Percentiles rank a stretch among this genome's conserved stretches.
Conservation (phyloP, 805 yeast species). For the Candida tammaniensis region DNA sequence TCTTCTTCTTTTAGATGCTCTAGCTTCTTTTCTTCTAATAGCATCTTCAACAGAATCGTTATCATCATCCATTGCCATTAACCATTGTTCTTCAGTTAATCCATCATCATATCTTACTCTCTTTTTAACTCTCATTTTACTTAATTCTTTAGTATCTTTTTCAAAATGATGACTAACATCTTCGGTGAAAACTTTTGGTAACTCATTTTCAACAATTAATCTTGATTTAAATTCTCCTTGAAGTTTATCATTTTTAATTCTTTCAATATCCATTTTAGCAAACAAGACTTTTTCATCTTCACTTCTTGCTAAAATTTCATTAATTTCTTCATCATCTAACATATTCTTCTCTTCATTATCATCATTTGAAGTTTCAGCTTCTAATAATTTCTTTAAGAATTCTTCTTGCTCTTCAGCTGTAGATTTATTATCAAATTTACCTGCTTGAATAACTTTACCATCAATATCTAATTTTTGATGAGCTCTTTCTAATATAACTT, state of each 20-base stretch:
- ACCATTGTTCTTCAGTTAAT: slow-evolving; percentile 91
- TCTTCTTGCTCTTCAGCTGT: slow-evolving; percentile 88
- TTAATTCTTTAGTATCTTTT: slow-evolving; percentile 48
- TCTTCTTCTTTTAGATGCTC: slow-evolving; percentile 38
- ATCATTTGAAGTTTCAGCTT: slow-evolving; percentile 60
- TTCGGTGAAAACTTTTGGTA: slow-evolving; percentile 77
- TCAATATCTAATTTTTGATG: slow-evolving; percentile 81
- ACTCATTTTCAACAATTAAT: slow-evolving; percentile 63
- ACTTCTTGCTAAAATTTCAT: slow-evolving; percentile 66
- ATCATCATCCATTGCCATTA: slow-evolving; percentile 74
- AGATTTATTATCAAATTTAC: slow-evolving; percentile 84
- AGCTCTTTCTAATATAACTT: slow-evolving; percentile 77
- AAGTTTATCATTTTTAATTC: slow-evolving; percentile 38
- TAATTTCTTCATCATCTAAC: slow-evolving; percentile 67
- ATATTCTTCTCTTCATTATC: slow-evolving; percentile 54
- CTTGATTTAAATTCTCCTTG: slow-evolving; percentile 43
- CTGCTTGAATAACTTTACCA: slow-evolving; percentile 88
- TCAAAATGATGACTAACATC: slow-evolving; percentile 54
- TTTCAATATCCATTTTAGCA: slow-evolving; percentile 57
- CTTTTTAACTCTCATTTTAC: slow-evolving; percentile 76
- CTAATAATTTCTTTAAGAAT: slow-evolving; percentile 64
- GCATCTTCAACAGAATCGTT: slow-evolving; percentile 62
- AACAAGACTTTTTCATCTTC: slow-evolving; percentile 60
- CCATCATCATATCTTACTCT: slow-evolving; percentile 81
- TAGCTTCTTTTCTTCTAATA: slow-evolving; percentile 47